Base-by-base conservation (phyloP, 495 filamentous ascomycete species). In the Daldinia concentrica region DNA sequence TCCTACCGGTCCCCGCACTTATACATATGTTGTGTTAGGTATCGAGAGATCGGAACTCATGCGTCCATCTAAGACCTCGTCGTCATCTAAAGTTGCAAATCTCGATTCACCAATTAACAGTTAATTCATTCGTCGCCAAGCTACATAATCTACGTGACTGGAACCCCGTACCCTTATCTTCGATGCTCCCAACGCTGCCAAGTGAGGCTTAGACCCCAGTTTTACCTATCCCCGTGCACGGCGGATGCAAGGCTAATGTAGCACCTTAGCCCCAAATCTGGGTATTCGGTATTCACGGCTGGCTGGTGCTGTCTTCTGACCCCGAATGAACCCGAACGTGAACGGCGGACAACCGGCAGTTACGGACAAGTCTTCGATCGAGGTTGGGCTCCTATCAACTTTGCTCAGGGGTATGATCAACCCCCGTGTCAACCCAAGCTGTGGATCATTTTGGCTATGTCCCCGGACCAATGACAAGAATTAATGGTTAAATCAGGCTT, bases 231-330 rank as follows among this genome's bases (percentile, higher is more conserved):
- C 29, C 36, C 27, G 29, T 51, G 26, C 15, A 7, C 22, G n/a
- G 22, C 19, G 37, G 22, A 58, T 52, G 52, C 56, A 58, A 71
- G 68, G 68, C 68, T 71, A 58, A 71, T 66, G 58, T 51, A 39
- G 37, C 61, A 60, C 11, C 26, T 64, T 48, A 43, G 60, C 29
- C 15, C 54, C 29, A 29, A 27, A 57, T 61, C 3, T 55, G 17
- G 27, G 7, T 57, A 51, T 26, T 56, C 67, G 61, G 61, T 64
- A 30, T 62, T 37, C n/a, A 29, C 66, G 66, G 66, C 66, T 68
- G 66, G 58, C 37, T 29, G 17, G 9, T 29, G 15, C 24, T 36
- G 17, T 66, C 64, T 66, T 36, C 59, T 62, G 54, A 69, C 59
- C 22, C 55, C 41, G 41, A 36, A 52, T 14, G 54, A 63, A 43